Percentiles rank a stretch among this genome's conserved stretches.
Conservation (phyloP, 257 asterid species). For the Ligustrum vulgare region DNA sequence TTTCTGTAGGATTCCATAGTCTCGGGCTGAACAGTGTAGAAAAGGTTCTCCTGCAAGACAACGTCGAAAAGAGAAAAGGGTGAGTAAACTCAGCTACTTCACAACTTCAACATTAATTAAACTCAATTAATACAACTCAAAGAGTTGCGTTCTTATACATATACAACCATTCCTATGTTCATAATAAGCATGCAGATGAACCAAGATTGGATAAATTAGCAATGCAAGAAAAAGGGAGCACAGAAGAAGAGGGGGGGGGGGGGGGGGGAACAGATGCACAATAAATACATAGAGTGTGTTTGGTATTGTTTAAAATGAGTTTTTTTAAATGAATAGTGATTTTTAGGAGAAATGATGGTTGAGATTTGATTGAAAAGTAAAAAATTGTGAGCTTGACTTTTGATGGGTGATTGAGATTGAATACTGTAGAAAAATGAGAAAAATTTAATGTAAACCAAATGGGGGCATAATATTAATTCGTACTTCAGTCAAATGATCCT, state of each 20-base stretch:
- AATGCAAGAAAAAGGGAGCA: not conserved
- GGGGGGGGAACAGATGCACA: not conserved
- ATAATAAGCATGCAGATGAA: constrained; percentile 18
- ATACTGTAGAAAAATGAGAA: too few relatives aligned
- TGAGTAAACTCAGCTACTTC: constrained; percentile 19
- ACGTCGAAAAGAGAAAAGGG: constrained; percentile 7
- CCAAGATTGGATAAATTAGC: constrained; percentile 17
- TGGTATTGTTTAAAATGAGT: too few relatives aligned
- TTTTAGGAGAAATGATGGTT: too few relatives aligned
- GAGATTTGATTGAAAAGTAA: too few relatives aligned
- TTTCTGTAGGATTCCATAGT: constrained; percentile 66
- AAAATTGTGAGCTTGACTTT: too few relatives aligned
- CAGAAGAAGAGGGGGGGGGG: constrained; percentile 3
- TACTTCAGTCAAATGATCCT: constrained; percentile 69
- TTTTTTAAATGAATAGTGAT: too few relatives aligned
- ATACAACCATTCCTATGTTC: constrained; percentile 4
- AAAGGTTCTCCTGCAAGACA: constrained; percentile 68
- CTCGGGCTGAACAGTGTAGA: constrained; percentile 66
- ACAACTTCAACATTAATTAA: constrained; percentile 17
- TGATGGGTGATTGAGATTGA: too few relatives aligned
- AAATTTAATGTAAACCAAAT: too few relatives aligned
- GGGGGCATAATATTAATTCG: constrained; percentile 23
- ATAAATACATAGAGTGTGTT: too few relatives aligned
- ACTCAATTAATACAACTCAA: constrained; percentile 14
- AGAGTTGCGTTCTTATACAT: constrained; percentile 16